These are phyloP conservation scores for Leccinum pachyderme DNA, from an alignment of 1,284 basidiomycete species.

Conservation along the genomic window DNA sequence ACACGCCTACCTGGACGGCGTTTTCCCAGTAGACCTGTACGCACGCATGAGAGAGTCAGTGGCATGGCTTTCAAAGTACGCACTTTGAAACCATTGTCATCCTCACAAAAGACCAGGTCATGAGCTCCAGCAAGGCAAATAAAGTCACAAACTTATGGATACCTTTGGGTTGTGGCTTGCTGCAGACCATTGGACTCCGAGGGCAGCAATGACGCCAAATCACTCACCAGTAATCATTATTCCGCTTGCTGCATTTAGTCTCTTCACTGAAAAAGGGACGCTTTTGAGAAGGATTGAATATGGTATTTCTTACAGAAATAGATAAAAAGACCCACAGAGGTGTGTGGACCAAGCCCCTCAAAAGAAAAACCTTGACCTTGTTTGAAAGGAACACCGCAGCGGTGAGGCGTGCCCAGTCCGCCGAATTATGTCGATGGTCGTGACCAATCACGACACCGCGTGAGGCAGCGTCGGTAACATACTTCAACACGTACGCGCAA, in stretches of 20 bases:
- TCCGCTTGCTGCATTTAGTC: conserved; percentile 68
- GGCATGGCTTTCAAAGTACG: neutral
- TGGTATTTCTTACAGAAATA: neutral
- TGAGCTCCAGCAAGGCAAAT: neutral
- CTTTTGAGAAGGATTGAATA: conserved; percentile 34
- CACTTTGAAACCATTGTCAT: conserved; percentile 87
- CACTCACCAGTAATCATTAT: conserved; percentile 81
- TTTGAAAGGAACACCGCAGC: conserved; percentile 65
- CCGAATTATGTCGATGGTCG: conserved; percentile 79
- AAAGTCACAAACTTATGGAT: conserved; percentile 3
- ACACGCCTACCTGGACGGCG: conserved; percentile 61
- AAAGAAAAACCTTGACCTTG: conserved; percentile 69
- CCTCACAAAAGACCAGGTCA: conserved; percentile 36
- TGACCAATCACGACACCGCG: conserved; percentile 79
- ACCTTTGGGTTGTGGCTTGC: conserved; percentile 87
- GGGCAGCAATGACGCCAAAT: neutral
- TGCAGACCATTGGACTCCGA: conserved; percentile 24
- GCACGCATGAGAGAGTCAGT: neutral
- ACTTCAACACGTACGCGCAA: conserved; percentile 62
- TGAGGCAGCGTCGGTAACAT: conserved; percentile 48
- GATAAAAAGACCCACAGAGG: conserved; percentile 58
- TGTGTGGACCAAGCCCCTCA: conserved; percentile 71
- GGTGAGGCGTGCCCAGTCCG: conserved; percentile 72
- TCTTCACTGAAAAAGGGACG: conserved; percentile 75
- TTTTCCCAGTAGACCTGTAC: conserved; percentile 82